Percentiles rank a stretch among this genome's conserved stretches.
These are phyloP conservation scores for Diplodia intermedia DNA, from an alignment of 2,329 filamentous ascomycete genomes.

Conservation along the genomic window DNA sequence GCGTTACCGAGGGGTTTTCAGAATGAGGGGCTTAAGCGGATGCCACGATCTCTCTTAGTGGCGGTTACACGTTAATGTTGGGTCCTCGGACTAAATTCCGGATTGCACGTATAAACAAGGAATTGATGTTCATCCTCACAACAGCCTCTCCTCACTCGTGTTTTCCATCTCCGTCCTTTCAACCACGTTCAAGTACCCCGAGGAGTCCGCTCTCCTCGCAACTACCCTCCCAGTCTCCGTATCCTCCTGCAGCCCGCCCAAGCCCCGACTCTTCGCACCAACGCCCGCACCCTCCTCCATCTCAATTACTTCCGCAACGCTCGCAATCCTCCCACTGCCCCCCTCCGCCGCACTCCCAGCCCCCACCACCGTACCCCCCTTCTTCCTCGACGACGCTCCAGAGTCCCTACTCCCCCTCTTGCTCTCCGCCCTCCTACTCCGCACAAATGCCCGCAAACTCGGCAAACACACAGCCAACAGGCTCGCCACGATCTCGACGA, in stretches of 20 bases:
- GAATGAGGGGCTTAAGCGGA: not conserved
- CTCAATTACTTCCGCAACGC: not conserved
- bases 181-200: not conserved
- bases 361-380: not conserved
- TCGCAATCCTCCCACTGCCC: not conserved
- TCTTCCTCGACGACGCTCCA: conserved; percentile 2
- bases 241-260: conserved; percentile 3
- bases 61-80: not conserved
- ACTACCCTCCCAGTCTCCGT: not conserved
- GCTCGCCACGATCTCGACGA: conserved; percentile 43
- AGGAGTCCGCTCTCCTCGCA: not conserved
- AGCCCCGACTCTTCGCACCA: conserved; percentile 3
- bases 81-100: not conserved
- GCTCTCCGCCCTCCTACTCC: conserved; percentile 33
- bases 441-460: conserved; percentile 38
- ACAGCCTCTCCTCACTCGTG: conserved; percentile 7
- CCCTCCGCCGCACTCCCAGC: not conserved
- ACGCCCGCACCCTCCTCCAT: not conserved
- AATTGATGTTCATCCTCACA: not conserved
- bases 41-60: not conserved
- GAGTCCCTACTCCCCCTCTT: conserved; percentile 1
- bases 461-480: conserved; percentile 43
- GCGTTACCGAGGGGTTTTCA: not conserved
- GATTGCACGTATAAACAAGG: not conserved
- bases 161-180: not conserved